These are phyloP conservation scores for Paramecium bursaria DNA, from an alignment of 73 alveolate species.

Conservation along the genomic window DNA sequence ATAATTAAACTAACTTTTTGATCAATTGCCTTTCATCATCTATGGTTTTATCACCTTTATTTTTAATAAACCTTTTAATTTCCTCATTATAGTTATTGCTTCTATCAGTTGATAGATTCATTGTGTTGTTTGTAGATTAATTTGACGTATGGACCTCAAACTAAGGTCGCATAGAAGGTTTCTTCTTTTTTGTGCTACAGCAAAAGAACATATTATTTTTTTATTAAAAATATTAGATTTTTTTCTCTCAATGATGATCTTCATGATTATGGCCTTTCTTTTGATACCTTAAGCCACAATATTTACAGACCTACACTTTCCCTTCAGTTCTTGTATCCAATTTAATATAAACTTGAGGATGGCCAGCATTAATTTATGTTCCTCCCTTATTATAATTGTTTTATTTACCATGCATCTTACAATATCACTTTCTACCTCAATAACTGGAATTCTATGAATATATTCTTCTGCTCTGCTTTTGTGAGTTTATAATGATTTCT, in stretches of 20 bases:
- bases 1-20: too few relatives aligned
- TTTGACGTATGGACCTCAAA: too few relatives aligned
- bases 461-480: slow-evolving; percentile 74
- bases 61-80: too few relatives aligned
- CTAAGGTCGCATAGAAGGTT: too few relatives aligned
- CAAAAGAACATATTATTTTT: too few relatives aligned
- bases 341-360: slow-evolving; percentile 74
- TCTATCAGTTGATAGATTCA: too few relatives aligned
- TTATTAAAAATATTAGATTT: too few relatives aligned
- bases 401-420: slow-evolving; percentile 72
- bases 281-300: slow-evolving; percentile 74
- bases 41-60: too few relatives aligned
- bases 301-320: slow-evolving; percentile 71
- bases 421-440: slow-evolving; percentile 72
- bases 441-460: slow-evolving; percentile 73
- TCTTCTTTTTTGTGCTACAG: too few relatives aligned
- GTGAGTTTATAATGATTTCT: slow-evolving; percentile 71
- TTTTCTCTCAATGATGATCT: slow-evolving; percentile 63
- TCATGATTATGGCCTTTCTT: slow-evolving; percentile 65
- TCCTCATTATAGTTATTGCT: too few relatives aligned
- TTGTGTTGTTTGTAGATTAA: too few relatives aligned
- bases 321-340: slow-evolving; percentile 73
- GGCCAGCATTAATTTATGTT: slow-evolving; percentile 74
- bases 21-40: too few relatives aligned
- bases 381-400: slow-evolving; percentile 61